Conservation (phyloP, 2,329 filamentous ascomycete species). For the Penicillium sp. region DNA sequence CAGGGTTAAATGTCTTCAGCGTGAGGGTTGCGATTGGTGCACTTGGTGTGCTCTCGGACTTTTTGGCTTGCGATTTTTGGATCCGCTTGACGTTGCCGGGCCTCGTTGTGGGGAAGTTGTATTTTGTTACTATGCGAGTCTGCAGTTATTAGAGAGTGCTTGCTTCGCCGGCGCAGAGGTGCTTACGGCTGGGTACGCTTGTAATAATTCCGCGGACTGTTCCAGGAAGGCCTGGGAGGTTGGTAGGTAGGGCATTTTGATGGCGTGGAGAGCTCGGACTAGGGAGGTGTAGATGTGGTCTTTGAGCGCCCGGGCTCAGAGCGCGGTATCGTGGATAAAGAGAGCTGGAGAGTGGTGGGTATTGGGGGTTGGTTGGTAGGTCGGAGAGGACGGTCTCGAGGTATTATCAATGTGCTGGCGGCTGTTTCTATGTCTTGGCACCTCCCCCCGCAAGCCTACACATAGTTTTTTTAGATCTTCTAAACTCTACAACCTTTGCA, state of each 20-base stretch:
- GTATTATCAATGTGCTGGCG: constrained; percentile 22
- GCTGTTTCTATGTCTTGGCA: constrained; percentile 31
- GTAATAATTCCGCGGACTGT: constrained; percentile 80
- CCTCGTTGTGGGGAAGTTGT: constrained; percentile 61
- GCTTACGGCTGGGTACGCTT: constrained; percentile 82
- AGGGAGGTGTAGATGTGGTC: background rate
- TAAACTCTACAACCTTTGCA: too few relatives aligned
- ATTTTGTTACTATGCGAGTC: constrained; percentile 91
- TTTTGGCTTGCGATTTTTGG: constrained; percentile 33
- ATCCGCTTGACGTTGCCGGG: constrained; percentile 28
- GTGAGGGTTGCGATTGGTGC: constrained; percentile 68
- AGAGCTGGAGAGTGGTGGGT: too few relatives aligned
- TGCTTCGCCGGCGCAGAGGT: background rate
- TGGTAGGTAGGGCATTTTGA: constrained; percentile 73
- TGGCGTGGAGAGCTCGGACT: constrained; percentile 11
- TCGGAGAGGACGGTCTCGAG: constrained; percentile 16
- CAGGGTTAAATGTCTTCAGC: constrained; percentile 87
- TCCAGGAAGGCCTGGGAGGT: constrained; percentile 90
- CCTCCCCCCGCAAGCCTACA: background rate
- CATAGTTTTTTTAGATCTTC: background rate
- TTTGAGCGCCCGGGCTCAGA: background rate
- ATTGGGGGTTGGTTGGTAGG: constrained; percentile 7
- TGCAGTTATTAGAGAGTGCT: constrained; percentile 39
- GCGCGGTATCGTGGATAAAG: background rate
- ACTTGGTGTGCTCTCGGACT: constrained; percentile 61